Evolutionary conservation across 2,329 filamentous ascomycete species (phyloP).

Genomic region (Penicillium hordei): DNA sequence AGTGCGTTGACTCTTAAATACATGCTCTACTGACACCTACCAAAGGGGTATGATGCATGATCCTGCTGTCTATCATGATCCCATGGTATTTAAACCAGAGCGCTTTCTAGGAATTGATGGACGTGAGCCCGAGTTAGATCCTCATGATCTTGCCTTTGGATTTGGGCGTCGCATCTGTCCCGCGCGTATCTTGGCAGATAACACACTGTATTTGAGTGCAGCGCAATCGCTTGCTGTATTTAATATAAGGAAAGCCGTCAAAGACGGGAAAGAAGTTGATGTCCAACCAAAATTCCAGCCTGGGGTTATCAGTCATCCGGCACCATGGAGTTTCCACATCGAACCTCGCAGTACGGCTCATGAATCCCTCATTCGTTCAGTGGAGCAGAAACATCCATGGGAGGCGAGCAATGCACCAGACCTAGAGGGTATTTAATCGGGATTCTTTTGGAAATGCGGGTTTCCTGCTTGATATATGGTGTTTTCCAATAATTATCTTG

Average conservation of each 20-base stretch:
- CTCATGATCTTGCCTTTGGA: conserved; percentile 33
- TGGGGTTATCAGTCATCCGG: conserved; percentile 35
- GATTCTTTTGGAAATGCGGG: background rate
- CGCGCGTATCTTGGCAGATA: conserved; percentile 45
- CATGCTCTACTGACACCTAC: background rate
- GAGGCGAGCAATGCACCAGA: conserved; percentile 16
- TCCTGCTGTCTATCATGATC: conserved; percentile 36
- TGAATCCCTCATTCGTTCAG: conserved; percentile 9
- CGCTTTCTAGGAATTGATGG: conserved; percentile 38
- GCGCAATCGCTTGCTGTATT: conserved; percentile 51
- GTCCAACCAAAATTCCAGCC: conserved; percentile 38
- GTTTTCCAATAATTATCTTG: background rate
- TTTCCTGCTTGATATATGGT: background rate
- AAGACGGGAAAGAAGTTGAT: conserved; percentile 41
- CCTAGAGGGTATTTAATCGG: background rate
- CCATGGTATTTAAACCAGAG: conserved; percentile 46
- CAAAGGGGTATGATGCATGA: conserved; percentile 44
- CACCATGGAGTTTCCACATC: conserved; percentile 10
- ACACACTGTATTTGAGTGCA: conserved; percentile 42
- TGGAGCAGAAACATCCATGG: conserved; percentile 13
- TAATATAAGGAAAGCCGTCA: conserved; percentile 38
- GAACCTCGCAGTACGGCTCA: conserved; percentile 12
- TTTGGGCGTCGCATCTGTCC: conserved; percentile 48
- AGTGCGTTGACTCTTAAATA: background rate
- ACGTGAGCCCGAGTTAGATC: conserved; percentile 40